Evolutionary conservation across 371 early-diverging fungal species (phyloP).

Genomic region (Synchytrium microbalum): DNA sequence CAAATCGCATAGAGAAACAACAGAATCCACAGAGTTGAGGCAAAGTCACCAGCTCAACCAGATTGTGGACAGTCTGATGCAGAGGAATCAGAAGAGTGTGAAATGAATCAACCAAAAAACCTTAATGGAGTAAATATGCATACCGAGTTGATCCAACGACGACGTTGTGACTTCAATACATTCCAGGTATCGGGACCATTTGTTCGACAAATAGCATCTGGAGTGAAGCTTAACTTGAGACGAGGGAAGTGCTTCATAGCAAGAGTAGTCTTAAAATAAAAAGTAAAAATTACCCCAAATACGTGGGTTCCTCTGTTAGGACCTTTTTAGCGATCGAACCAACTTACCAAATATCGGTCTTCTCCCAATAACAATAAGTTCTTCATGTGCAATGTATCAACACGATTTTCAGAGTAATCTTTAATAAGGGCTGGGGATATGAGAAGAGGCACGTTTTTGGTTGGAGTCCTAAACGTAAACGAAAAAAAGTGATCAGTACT

Average conservation of each 20-base stretch:
- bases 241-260: conserved; percentile 64
- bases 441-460: conserved; percentile 83
- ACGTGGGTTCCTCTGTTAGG: conserved; percentile 21
- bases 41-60: conserved; percentile 78
- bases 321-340: neutral
- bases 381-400: conserved; percentile 81
- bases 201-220: conserved; percentile 47
- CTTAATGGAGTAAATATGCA: conserved; percentile 29
- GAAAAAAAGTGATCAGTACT: conserved; percentile 76
- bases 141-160: conserved; percentile 73
- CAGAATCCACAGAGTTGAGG: conserved; percentile 91
- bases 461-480: conserved; percentile 55
- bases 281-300: conserved; percentile 29
- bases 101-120: too few relatives aligned
- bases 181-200: conserved; percentile 50
- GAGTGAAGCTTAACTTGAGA: conserved; percentile 48
- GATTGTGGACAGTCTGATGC: conserved; percentile 76
- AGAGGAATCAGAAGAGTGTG: conserved; percentile 1
- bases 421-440: conserved; percentile 84
- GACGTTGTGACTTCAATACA: conserved; percentile 57
- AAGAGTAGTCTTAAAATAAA: conserved; percentile 43
- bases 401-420: conserved; percentile 92
- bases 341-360: conserved; percentile 46
- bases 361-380: conserved; percentile 56
- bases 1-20: conserved; percentile 94